Percentiles rank a stretch among this genome's conserved stretches.
These are phyloP conservation scores for Globisporangium lucens DNA, from an alignment of 352 stramenopile species.

Conservation along the genomic window DNA sequence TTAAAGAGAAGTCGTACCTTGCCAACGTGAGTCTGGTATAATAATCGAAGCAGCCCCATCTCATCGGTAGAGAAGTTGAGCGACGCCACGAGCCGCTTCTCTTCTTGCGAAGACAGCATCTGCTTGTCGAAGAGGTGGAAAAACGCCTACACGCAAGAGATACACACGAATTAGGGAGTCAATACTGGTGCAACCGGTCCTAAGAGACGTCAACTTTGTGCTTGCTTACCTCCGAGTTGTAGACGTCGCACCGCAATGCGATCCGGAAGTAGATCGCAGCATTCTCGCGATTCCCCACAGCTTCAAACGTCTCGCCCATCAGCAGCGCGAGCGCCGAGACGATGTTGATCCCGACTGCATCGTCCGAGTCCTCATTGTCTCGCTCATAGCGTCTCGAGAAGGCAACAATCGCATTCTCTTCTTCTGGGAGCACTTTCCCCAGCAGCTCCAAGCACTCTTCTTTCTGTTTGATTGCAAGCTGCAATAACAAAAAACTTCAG, in stretches of 20 bases:
- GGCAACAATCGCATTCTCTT: constrained; percentile 50
- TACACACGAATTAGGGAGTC: not conserved
- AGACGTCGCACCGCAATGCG: constrained; percentile 78
- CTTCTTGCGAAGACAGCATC: constrained; percentile 68
- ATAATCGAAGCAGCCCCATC: constrained; percentile 46
- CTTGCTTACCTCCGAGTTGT: constrained; percentile 53
- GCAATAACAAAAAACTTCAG: not conserved
- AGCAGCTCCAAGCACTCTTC: constrained; percentile 81
- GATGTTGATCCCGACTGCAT: constrained; percentile 55
- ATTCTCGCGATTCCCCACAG: constrained; percentile 79
- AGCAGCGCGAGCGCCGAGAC: constrained; percentile 77
- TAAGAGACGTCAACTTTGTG: not conserved
- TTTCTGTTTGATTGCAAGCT: constrained; percentile 79
- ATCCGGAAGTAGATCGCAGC: constrained; percentile 72
- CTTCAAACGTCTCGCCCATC: constrained; percentile 82
- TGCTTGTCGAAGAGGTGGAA: constrained; percentile 86
- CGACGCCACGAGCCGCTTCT: constrained; percentile 64
- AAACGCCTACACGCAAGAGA: constrained; percentile 42
- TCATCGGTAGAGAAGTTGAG: constrained; percentile 66
- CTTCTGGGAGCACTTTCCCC: constrained; percentile 50
- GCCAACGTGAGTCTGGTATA: constrained; percentile 69
- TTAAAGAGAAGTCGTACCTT: constrained; percentile 32
- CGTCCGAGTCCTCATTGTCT: constrained; percentile 17
- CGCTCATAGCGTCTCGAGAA: constrained; percentile 42
- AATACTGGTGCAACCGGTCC: not conserved